phyloP scores from a whole-genome alignment of 2,329 filamentous ascomycete species.

The Sporothrix schenckii region DNA sequence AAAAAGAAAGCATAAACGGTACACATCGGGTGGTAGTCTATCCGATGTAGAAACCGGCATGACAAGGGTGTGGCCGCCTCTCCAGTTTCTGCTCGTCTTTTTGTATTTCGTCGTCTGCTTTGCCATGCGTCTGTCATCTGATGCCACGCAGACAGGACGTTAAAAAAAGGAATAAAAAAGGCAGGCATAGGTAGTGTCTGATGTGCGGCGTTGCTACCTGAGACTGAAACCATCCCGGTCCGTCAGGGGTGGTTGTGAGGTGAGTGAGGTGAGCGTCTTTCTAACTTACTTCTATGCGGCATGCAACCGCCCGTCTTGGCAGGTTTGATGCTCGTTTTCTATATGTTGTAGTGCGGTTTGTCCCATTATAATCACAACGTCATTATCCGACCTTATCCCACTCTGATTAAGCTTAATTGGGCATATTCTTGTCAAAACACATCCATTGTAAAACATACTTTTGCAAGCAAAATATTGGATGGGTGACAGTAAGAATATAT shows the following conservation, averaged over 20 bases:
- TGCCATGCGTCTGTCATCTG: slow-evolving; percentile 1
- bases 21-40: not conserved
- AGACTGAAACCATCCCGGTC: slow-evolving; percentile 24
- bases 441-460: not conserved
- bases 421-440: not conserved
- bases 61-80: not conserved
- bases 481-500: not conserved
- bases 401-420: not conserved
- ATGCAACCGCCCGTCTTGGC: not conserved
- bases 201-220: slow-evolving; percentile 3
- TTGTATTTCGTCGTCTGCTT: not conserved
- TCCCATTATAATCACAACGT: not conserved
- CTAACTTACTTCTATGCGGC: not conserved
- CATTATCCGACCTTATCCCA: too few relatives aligned
- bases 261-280: not conserved
- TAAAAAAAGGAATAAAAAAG: not conserved
- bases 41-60: not conserved
- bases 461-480: too few relatives aligned
- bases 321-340: not conserved
- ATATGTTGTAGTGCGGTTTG: not conserved
- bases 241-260: not conserved
- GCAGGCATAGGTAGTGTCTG: not conserved
- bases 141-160: not conserved
- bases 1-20: slow-evolving; percentile 8
- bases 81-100: not conserved